These are phyloP conservation scores for Lentinula novae-zelandiae DNA, from an alignment of 1,284 basidiomycete species.

Conservation along the genomic window DNA sequence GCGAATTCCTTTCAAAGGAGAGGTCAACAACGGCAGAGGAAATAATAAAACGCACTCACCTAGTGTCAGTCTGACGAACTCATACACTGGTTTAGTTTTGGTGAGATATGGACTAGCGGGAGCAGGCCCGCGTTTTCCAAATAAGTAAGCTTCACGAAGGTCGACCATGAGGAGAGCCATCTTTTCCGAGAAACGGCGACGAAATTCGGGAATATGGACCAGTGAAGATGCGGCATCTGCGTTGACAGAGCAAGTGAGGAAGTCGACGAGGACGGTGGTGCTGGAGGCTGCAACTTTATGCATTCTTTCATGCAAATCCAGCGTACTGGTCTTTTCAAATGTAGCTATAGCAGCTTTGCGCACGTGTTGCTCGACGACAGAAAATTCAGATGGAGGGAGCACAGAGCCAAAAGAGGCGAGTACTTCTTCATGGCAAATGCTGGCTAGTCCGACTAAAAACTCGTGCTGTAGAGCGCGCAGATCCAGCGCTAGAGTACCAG, in stretches of 20 bases:
- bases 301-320: conserved; percentile 69
- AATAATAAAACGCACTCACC: neutral
- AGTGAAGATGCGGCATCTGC: conserved; percentile 21
- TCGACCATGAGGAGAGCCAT: conserved; percentile 42
- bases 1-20: conserved; percentile 40
- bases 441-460: conserved; percentile 48
- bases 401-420: conserved; percentile 39
- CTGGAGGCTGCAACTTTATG: conserved; percentile 59
- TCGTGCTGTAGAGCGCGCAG: conserved; percentile 69
- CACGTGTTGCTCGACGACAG: conserved; percentile 27
- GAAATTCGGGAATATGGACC: conserved; percentile 46
- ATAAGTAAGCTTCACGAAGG: conserved; percentile 52
- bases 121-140: conserved; percentile 47
- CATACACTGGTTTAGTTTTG: conserved; percentile 64
- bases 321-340: conserved; percentile 63
- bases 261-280: conserved; percentile 58
- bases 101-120: conserved; percentile 63
- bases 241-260: conserved; percentile 37
- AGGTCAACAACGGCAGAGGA: neutral
- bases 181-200: conserved; percentile 41
- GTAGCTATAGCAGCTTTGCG: conserved; percentile 42
- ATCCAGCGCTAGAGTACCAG: conserved; percentile 53
- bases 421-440: conserved; percentile 52
- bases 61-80: conserved; percentile 63
- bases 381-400: conserved; percentile 31